Conservation (phyloP, 108 stramenopile species). For the Licmophora abbreviata region DNA sequence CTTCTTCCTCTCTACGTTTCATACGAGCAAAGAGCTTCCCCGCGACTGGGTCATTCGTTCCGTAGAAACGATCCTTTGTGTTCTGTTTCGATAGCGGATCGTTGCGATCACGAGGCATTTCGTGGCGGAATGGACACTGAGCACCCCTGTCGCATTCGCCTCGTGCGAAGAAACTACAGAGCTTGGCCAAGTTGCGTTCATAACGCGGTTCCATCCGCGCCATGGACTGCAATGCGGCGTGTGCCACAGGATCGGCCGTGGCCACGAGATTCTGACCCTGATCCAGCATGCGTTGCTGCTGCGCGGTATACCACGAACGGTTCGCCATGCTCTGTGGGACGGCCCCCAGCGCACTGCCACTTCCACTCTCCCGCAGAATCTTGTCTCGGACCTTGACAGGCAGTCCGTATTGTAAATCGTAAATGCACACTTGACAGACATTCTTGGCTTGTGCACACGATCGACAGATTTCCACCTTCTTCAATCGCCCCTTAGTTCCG, state of each 20-base stretch:
- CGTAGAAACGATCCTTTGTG: constrained; percentile 93
- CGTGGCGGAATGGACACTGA: constrained; percentile 96
- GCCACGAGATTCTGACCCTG: constrained; percentile 58
- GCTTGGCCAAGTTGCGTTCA: constrained; percentile 92
- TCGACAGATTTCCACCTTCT: constrained; percentile 95
- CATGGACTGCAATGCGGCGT: constrained; percentile 80
- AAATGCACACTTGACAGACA: constrained; percentile 97
- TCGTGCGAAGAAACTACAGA: constrained; percentile 92
- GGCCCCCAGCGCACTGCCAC: constrained; percentile 33
- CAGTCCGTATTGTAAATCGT: constrained; percentile 95
- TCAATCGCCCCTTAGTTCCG: constrained; percentile 90
- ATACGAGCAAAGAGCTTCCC: constrained; percentile 69
- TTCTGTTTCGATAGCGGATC: constrained; percentile 90
- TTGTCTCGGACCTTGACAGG: constrained; percentile 90
- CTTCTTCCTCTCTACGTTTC: constrained; percentile 43
- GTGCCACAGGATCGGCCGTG: constrained; percentile 35
- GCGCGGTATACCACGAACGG: constrained; percentile 75
- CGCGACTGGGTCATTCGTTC: constrained; percentile 89
- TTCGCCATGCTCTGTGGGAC: constrained; percentile 88
- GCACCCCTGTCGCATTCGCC: constrained; percentile 94
- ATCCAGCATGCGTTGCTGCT: constrained; percentile 66
- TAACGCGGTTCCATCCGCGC: constrained; percentile 90
- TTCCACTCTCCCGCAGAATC: constrained; percentile 68
- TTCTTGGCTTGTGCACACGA: constrained; percentile 95
- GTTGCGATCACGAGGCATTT: constrained; percentile 89